phyloP scores from a whole-genome alignment of 495 filamentous ascomycete genomes.

The Glonium stellatum region DNA sequence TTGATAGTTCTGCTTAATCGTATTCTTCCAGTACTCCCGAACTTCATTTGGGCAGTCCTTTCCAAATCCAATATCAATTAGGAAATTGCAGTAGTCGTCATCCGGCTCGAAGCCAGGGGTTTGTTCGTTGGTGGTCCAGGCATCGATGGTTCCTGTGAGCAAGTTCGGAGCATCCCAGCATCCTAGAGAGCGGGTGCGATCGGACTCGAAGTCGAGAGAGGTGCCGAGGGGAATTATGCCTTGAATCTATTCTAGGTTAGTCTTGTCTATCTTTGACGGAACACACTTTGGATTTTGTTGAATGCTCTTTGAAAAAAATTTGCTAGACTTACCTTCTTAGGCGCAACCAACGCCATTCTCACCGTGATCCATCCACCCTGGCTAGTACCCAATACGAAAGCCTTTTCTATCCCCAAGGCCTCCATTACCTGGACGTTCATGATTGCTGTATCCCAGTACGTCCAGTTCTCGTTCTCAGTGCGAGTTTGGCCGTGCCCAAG shows the following conservation, averaged over 20 bases:
- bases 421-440: slow-evolving; percentile 49
- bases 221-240: slow-evolving; percentile 58
- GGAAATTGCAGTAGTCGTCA: slow-evolving; percentile 48
- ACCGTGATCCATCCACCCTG: slow-evolving; percentile 59
- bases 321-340: slow-evolving; percentile 44
- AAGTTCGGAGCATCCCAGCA: slow-evolving; percentile 51
- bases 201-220: slow-evolving; percentile 56
- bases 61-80: slow-evolving; percentile 52
- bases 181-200: slow-evolving; percentile 43
- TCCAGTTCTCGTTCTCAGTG: slow-evolving; percentile 40
- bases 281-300: no score
- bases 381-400: slow-evolving; percentile 53
- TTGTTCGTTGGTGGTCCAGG: slow-evolving; percentile 39
- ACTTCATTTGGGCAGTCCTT: slow-evolving; percentile 37
- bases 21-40: slow-evolving; percentile 46
- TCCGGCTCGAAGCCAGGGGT: slow-evolving; percentile 50
- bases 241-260: slow-evolving; percentile 37
- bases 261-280: background rate
- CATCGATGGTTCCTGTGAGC: slow-evolving; percentile 39
- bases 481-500: slow-evolving; percentile 48
- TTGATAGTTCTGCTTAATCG: slow-evolving; percentile 48
- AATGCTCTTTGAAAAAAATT: no score
- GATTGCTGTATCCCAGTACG: slow-evolving; percentile 48
- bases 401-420: slow-evolving; percentile 47
- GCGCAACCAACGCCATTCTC: slow-evolving; percentile 46